phyloP scores from a whole-genome alignment of 1,284 basidiomycete genomes.

The Papiliotrema terrestris region DNA sequence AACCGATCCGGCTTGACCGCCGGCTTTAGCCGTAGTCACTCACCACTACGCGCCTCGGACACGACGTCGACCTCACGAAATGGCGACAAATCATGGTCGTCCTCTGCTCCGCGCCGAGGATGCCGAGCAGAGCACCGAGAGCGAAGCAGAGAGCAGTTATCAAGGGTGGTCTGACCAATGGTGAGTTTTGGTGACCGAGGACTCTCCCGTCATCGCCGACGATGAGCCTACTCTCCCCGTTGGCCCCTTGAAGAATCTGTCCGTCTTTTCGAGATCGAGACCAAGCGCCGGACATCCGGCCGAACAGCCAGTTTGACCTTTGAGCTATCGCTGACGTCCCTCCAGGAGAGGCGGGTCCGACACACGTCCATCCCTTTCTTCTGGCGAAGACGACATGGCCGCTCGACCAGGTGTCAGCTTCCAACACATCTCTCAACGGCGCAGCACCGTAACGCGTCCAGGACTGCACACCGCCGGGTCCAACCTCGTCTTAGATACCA shows the following conservation, averaged over 20 bases:
- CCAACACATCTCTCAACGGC: background rate
- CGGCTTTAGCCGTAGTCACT: no score
- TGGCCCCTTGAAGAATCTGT: no score
- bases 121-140: constrained; percentile 14
- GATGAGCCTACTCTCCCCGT: no score
- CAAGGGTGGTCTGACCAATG: constrained; percentile 33
- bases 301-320: background rate
- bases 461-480: background rate
- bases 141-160: constrained; percentile 27
- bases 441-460: background rate
- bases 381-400: constrained; percentile 1
- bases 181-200: constrained; percentile 12
- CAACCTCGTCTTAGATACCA: background rate
- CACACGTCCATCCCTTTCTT: constrained; percentile 4
- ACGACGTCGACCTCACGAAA: no score
- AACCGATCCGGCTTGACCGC: no score
- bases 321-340: background rate
- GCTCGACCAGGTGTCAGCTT: background rate
- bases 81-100: no score
- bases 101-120: background rate
- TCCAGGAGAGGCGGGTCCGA: background rate
- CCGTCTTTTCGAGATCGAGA: no score
- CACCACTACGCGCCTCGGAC: no score
- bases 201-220: no score
- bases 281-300: no score